These are phyloP conservation scores for Xylaria scruposa DNA, from an alignment of 495 filamentous ascomycete species.

Conservation along the genomic window DNA sequence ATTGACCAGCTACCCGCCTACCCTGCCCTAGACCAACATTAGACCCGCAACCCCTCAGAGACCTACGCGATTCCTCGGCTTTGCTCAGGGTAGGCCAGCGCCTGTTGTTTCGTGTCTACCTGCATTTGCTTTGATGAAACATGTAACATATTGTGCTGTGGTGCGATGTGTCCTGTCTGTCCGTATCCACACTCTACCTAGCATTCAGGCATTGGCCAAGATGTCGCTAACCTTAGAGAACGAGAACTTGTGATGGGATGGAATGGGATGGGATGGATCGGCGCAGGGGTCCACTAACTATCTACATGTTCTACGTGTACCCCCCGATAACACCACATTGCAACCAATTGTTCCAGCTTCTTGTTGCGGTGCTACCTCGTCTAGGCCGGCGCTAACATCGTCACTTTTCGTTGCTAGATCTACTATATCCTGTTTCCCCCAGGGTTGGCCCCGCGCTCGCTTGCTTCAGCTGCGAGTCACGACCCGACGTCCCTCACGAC, in stretches of 20 bases:
- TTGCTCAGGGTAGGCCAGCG: slow-evolving; percentile 1
- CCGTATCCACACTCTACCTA: neutral
- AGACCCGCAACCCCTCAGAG: neutral
- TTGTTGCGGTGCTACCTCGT: slow-evolving; percentile 12
- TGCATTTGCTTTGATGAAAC: neutral
- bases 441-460: slow-evolving; percentile 17
- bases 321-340: neutral
- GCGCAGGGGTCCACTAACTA: slow-evolving; percentile 30
- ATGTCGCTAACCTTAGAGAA: neutral
- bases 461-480: slow-evolving; percentile 14
- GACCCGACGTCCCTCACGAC: slow-evolving; percentile 31
- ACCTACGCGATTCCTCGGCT: neutral
- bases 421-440: slow-evolving; percentile 5
- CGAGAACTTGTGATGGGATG: no score
- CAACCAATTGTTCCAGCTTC: slow-evolving; percentile 1
- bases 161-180: neutral
- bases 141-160: neutral
- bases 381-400: slow-evolving; percentile 22
- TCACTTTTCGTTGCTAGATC: slow-evolving; percentile 21
- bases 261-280: slow-evolving; percentile 25
- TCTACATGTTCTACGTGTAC: neutral
- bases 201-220: neutral
- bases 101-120: neutral
- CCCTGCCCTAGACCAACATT: neutral
- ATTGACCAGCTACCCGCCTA: neutral